Evolutionary conservation across 371 early-diverging fungal genomes (phyloP).

Genomic region (Mucor circinelloides): DNA sequence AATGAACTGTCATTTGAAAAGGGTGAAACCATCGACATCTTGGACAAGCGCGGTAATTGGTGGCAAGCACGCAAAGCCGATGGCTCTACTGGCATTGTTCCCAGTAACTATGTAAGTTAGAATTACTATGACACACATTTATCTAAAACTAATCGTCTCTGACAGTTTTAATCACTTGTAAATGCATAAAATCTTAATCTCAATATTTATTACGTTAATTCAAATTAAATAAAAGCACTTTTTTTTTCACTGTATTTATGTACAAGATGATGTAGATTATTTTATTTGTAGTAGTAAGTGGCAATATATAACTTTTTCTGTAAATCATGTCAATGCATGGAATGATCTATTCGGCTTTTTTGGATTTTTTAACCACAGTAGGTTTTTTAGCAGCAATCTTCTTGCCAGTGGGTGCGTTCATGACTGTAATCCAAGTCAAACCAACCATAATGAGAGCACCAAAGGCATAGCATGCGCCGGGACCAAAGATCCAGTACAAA

Average conservation of each 20-base stretch:
- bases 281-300: background rate
- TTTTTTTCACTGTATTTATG: background rate
- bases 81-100: constrained; percentile 88
- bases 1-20: constrained; percentile 90
- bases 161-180: constrained; percentile 11
- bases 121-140: background rate
- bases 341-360: constrained; percentile 8
- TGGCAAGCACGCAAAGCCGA: constrained; percentile 90
- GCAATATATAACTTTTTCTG: background rate
- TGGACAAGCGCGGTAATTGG: constrained; percentile 94
- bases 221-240: background rate
- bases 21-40: constrained; percentile 83
- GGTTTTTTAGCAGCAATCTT: background rate
- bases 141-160: background rate
- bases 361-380: background rate
- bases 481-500: constrained; percentile 88
- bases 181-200: background rate
- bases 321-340: background rate
- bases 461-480: constrained; percentile 53
- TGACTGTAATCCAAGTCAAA: constrained; percentile 20
- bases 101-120: constrained; percentile 81
- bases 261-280: background rate
- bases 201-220: background rate
- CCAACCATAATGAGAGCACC: constrained; percentile 38
- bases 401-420: constrained; percentile 5